A percentile compares a stretch with the other conserved stretches of the same genome.
Evolutionary conservation across 805 yeast genomes (phyloP).

Genomic region (Saccharomycopsis javanensis): DNA sequence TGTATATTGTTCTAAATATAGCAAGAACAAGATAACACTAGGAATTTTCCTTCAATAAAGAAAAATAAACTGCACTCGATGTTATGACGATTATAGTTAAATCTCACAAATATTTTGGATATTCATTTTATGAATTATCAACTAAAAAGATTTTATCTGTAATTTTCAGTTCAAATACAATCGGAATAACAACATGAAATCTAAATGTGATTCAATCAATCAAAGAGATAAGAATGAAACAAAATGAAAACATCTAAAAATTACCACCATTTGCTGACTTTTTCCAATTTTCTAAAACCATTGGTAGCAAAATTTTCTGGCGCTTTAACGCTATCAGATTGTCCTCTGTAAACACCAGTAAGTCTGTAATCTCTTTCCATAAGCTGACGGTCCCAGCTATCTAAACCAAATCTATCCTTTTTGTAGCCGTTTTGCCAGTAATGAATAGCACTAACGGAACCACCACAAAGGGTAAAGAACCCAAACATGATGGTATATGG

Average conservation of each 20-base stretch:
- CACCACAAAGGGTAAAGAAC: conserved; percentile 47
- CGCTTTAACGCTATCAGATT: conserved; percentile 54
- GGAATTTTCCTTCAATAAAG: too few species aligned
- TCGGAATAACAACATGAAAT: not conserved
- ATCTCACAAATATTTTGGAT: too few species aligned
- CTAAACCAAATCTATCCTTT: conserved; percentile 44
- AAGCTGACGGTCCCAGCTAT: conserved; percentile 42
- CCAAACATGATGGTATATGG: conserved; percentile 51
- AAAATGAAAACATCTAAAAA: not conserved
- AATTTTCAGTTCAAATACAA: too few species aligned
- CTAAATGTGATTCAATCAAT: not conserved
- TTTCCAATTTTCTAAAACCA: conserved; percentile 31
- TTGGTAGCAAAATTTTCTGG: conserved; percentile 73
- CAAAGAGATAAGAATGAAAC: not conserved
- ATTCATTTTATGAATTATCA: too few species aligned
- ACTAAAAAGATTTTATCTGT: too few species aligned
- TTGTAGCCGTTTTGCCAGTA: conserved; percentile 39
- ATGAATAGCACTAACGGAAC: conserved; percentile 35
- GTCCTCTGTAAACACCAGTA: conserved; percentile 68
- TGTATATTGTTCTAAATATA: too few species aligned
- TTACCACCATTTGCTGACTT: conserved; percentile 23
- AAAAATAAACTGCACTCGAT: too few species aligned
- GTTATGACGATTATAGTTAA: too few species aligned
- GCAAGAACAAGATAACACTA: too few species aligned
- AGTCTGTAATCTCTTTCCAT: conserved; percentile 67